Percentiles rank a stretch among this genome's conserved stretches.
phyloP scores from a whole-genome alignment of 2,329 filamentous ascomycete species.

The Alternaria novae-zelandiae region DNA sequence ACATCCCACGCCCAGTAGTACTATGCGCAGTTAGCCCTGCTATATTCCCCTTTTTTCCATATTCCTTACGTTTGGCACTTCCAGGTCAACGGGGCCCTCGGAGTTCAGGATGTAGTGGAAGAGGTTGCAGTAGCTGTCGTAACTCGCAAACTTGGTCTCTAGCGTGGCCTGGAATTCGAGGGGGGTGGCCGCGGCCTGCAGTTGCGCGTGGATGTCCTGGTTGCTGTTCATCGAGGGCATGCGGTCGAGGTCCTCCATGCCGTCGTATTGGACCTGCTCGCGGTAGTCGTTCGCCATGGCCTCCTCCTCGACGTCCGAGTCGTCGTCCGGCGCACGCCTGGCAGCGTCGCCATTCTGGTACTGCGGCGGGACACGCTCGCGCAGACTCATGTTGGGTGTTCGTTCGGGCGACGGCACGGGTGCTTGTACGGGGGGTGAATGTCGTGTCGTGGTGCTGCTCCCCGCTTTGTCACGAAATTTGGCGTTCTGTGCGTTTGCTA shows the following conservation, averaged over 20 bases:
- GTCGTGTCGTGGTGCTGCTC: constrained; percentile 23
- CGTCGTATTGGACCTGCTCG: constrained; percentile 92
- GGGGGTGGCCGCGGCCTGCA: constrained; percentile 90
- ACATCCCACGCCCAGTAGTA: constrained; percentile 99
- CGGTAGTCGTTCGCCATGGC: constrained; percentile 93
- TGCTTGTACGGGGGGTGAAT: constrained; percentile 5
- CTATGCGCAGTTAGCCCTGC: constrained; percentile 55
- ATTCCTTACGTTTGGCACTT: constrained; percentile 86
- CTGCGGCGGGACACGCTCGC: constrained; percentile 23
- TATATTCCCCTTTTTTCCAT: background rate
- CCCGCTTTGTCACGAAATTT: constrained; percentile 19
- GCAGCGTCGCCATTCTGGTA: constrained; percentile 52
- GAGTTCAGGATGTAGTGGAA: constrained; percentile 99
- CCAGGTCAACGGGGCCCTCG: constrained; percentile 96
- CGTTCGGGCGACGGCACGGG: constrained; percentile 11
- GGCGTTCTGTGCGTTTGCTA: constrained; percentile 24
- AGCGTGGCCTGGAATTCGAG: constrained; percentile 95
- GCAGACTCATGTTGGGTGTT: constrained; percentile 29
- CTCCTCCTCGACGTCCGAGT: constrained; percentile 96
- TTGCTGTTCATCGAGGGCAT: constrained; percentile 67
- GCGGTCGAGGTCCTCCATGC: constrained; percentile 80
- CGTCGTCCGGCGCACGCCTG: constrained; percentile 64
- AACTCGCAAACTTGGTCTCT: constrained; percentile 97
- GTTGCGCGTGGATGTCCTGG: constrained; percentile 91
- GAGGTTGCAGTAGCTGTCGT: constrained; percentile 98